Evolutionary conservation across 1,139 yeast species (phyloP).

Genomic region (Pneumocystis murina): DNA sequence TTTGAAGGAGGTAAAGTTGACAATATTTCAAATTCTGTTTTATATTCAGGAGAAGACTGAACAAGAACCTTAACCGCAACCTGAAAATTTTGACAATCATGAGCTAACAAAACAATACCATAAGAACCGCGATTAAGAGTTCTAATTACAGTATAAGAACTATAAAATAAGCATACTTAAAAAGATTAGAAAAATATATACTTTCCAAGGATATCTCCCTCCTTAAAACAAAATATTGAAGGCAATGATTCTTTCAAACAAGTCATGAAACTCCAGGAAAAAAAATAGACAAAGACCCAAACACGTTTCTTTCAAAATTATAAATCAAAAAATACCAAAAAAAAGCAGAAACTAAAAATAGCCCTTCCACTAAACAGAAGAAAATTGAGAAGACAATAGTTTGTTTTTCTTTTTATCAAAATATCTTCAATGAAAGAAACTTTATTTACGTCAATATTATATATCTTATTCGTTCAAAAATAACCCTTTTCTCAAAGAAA

Average conservation of each 20-base stretch:
- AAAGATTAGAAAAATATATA: background rate
- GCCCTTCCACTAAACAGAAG: too few species aligned
- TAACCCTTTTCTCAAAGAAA: too few species aligned
- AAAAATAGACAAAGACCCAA: too few species aligned
- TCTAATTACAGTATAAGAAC: slow-evolving; percentile 51
- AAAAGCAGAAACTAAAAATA: too few species aligned
- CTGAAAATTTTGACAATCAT: slow-evolving; percentile 30
- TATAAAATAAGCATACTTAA: background rate
- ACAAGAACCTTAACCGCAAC: slow-evolving; percentile 10
- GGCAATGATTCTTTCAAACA: background rate
- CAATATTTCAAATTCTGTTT: slow-evolving; percentile 8
- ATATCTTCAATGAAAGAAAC: too few species aligned
- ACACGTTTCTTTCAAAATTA: background rate
- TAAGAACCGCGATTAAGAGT: slow-evolving; percentile 87
- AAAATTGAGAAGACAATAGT: too few species aligned
- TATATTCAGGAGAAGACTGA: background rate
- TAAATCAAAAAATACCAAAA: too few species aligned
- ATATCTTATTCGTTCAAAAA: too few species aligned
- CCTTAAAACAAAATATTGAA: background rate
- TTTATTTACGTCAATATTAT: too few species aligned
- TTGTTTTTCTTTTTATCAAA: too few species aligned
- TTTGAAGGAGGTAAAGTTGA: slow-evolving; percentile 32
- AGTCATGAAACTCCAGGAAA: background rate
- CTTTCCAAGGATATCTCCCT: background rate
- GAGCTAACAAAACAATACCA: slow-evolving; percentile 80